Base-by-base conservation (phyloP, 352 stramenopile genomes). In the Phytophthora macrochlamydospora region DNA sequence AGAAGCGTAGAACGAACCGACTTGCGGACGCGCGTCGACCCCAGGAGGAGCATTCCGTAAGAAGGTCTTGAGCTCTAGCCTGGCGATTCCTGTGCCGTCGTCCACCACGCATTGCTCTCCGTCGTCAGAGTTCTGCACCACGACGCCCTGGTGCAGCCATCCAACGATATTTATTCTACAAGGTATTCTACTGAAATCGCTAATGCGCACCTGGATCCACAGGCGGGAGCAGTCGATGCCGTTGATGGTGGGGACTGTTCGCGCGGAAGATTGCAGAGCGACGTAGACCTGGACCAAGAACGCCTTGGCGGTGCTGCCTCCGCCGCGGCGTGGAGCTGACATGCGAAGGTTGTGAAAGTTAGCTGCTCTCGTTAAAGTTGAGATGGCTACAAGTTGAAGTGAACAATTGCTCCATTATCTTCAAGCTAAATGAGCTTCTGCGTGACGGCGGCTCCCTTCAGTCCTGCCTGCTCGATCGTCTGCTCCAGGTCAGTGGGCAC, bases 401-500 rank as follows among this genome's bases (percentile, higher is more conserved):
- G 35, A 11, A 11, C 35, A 11, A 40, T 40, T 6, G 35, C 35
- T 40, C 6, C 9, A 40, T 6, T 40, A 11, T 6, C 35, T 11
- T 18, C 37, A 12, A 37, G 51, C 65, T 90, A 95, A 46, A 88
- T 89, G 65, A 97, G 83, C 73, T 98, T 98, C 71, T 98, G 83
- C 13, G 91, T 97, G 54, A 99, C 78, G 51, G 93, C 85, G 7
- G 93, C 90, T 30, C 91, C 92, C 70, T 97, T 97, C 35, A 99
- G 83, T 28, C 94, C 94, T 2, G 94, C 94, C 18, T 81, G 81
- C 32, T 98, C 89, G 52, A 99, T 85, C 6, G 91, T 98, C 62
- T 85, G 76, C 14, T 80, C 75, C 59, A 96, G 75, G 68, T 98
- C 83, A 28, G 70, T 81, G 13, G 90, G 83, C 56, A 99, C 79